phyloP scores from a whole-genome alignment of 1,284 basidiomycete genomes.

The Leccinum fuscescens region DNA sequence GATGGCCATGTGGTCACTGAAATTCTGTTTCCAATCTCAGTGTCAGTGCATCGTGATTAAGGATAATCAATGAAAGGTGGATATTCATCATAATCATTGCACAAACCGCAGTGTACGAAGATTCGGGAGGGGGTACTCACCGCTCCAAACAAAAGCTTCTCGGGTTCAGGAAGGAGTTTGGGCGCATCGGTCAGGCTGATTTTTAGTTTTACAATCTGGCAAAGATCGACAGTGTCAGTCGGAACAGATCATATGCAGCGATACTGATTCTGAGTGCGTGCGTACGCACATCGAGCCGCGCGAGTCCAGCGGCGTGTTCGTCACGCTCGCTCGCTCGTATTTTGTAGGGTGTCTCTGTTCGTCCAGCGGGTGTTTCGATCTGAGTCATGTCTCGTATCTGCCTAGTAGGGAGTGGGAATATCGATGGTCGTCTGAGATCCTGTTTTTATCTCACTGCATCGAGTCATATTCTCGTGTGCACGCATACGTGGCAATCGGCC shows the following conservation, averaged over 20 bases:
- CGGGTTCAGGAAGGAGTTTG: constrained; percentile 37
- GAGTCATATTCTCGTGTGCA: background rate
- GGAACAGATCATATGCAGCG: background rate
- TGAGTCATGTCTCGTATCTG: constrained; percentile 7
- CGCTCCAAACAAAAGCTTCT: constrained; percentile 40
- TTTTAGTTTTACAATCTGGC: constrained; percentile 42
- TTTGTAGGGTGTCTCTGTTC: constrained; percentile 3
- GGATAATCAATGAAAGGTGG: background rate
- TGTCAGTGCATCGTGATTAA: background rate
- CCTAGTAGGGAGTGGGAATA: background rate
- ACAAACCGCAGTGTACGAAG: background rate
- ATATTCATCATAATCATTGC: too few species aligned
- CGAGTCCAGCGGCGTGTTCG: background rate
- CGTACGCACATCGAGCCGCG: constrained; percentile 24
- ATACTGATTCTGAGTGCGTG: background rate
- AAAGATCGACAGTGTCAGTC: background rate
- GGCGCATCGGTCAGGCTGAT: constrained; percentile 36
- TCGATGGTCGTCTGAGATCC: background rate
- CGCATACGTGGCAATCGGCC: background rate
- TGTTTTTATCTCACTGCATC: background rate
- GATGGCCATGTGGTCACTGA: constrained; percentile 82
- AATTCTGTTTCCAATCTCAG: constrained; percentile 30
- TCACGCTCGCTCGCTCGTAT: background rate
- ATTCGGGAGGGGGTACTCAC: constrained; percentile 21
- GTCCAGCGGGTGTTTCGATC: background rate